These are phyloP conservation scores for Petunia axillaris DNA, from an alignment of 257 asterid species.

Conservation along the genomic window DNA sequence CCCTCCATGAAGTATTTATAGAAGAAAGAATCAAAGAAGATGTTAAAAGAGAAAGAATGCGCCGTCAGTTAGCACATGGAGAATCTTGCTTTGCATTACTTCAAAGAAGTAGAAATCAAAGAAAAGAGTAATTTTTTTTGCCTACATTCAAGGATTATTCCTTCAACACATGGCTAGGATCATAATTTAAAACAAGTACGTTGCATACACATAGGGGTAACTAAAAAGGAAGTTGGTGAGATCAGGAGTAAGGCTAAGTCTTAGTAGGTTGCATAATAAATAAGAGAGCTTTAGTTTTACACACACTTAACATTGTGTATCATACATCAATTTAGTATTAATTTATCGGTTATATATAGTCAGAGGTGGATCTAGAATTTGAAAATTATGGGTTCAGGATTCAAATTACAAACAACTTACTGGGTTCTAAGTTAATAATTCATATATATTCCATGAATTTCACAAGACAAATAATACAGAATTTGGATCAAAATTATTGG, in stretches of 20 bases:
- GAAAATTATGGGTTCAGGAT: no score
- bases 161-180: conserved; percentile 37
- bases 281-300: no score
- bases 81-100: conserved; percentile 33
- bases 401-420: no score
- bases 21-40: conserved; percentile 10
- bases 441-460: no score
- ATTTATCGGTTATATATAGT: no score
- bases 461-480: no score
- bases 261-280: not conserved
- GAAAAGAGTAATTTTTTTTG: not conserved
- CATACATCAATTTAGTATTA: no score
- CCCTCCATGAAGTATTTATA: conserved; percentile 26
- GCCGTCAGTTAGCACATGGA: conserved; percentile 45
- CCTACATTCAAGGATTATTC: not conserved
- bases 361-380: no score
- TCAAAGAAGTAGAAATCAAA: not conserved
- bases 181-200: conserved; percentile 3
- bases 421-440: no score
- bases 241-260: not conserved
- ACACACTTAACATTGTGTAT: no score
- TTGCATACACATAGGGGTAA: not conserved
- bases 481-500: no score
- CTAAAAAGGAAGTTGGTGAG: not conserved
- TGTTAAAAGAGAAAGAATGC: conserved; percentile 4